Evolutionary conservation across 805 yeast species (phyloP), one percentile per base, ranked within the genome.

Genomic region (Debaryomyces tyrocola): DNA sequence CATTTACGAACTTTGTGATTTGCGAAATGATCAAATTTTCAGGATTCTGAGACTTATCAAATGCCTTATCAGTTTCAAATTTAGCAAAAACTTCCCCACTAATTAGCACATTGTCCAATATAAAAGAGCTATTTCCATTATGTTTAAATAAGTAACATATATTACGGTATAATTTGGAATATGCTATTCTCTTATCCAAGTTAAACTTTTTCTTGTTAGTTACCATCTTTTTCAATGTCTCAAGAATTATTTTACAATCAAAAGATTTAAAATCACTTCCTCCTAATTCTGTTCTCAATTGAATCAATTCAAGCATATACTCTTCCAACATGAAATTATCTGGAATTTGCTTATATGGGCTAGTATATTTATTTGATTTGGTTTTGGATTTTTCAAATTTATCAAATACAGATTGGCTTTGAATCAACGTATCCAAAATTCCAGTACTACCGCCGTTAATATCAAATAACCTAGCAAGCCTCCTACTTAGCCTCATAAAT

Each of bases 371-470:
- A 24, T 28, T 27, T 11, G 14, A 35, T 43, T 36, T 33, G 20
- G 20, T 29, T 17, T 42, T 51, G 41, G 34, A 50, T 46, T 54
- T 58, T 44, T 77, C 79, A 48, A 77, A 69, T 18, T 57, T 57
- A 40, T 78, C 79, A 54, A 79, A 79, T 9, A 69, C 67, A 46
- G 62, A 57, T 44, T 78, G 79, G 49, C 78, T 79, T 42, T 78
- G 75, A 17, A 80, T 56, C 36, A 84, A 57, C 1, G 84, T 68
- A 55, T 84, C 90, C 55, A 84, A 72, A 10, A 80, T 72, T 43
- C 77, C 78, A 2, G 84, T 69, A 53, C 81, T 77, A 1, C 84
- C 85, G 14, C 85, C 84, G 54, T 84, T 84, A 29, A 79, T 53
- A 14, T 64, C 61, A 59, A 29, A 83, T 67, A 46, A 70, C 56